Percentiles rank a stretch among this genome's conserved stretches.
Evolutionary conservation across 2,329 filamentous ascomycete genomes (phyloP).

Genomic region (Pestalotiopsis sp.): DNA sequence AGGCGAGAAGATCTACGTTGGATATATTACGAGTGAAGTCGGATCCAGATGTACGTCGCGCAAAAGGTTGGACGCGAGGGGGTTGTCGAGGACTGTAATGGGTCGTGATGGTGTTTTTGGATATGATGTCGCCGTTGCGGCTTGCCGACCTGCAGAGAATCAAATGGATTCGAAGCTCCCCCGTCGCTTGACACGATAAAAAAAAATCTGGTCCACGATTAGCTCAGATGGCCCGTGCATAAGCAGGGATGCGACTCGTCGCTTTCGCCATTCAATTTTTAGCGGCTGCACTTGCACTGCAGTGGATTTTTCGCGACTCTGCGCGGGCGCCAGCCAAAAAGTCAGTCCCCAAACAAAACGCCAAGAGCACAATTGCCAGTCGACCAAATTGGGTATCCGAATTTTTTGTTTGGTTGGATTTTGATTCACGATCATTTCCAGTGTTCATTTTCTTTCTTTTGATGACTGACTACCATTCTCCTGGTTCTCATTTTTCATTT

Average conservation of each 20-base stretch:
- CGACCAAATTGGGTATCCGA: background rate
- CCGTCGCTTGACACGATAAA: conserved; percentile 2
- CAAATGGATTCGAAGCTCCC: background rate
- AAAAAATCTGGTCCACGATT: conserved; percentile 16
- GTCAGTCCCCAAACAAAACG: background rate
- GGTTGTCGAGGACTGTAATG: too few relatives aligned
- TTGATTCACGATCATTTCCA: background rate
- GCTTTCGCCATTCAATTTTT: background rate
- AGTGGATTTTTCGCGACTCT: background rate
- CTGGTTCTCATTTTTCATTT: background rate
- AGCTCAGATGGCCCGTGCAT: conserved; percentile 14
- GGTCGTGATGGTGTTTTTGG: background rate
- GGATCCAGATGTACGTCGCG: background rate
- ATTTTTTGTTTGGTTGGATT: background rate
- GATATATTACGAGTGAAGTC: background rate
- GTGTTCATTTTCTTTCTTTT: background rate
- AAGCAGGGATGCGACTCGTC: background rate
- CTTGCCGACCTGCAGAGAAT: background rate
- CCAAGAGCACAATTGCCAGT: background rate
- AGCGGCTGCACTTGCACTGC: background rate
- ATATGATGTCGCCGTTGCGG: conserved; percentile 1
- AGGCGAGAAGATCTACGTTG: conserved; percentile 2
- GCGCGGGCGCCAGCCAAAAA: background rate
- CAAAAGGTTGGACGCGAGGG: background rate
- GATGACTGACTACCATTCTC: background rate